Evolutionary conservation across 441 rosid species (phyloP).

Genomic region (Dalechampia spathulata): DNA sequence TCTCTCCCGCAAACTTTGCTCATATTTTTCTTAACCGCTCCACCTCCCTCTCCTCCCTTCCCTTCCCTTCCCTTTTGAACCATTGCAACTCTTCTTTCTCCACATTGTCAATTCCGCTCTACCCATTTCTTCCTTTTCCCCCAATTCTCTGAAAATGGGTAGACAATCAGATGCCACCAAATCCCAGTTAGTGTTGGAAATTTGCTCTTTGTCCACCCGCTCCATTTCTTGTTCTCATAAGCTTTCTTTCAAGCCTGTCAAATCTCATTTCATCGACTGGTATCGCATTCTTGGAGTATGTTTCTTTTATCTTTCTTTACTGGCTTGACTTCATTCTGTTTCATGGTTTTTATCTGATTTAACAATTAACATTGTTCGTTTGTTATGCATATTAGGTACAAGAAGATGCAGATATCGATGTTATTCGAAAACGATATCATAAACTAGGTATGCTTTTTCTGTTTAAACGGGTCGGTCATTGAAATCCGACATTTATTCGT

Average conservation of each 20-base stretch:
- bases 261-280: constrained; percentile 72
- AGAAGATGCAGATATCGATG: constrained; percentile 54
- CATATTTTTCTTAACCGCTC: constrained; percentile 60
- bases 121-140: neutral
- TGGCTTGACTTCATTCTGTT: neutral
- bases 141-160: constrained; percentile 31
- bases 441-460: constrained; percentile 46
- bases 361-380: no score
- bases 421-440: constrained; percentile 60
- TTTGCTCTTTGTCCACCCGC: constrained; percentile 50
- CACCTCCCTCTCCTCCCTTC: constrained; percentile 15
- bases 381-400: constrained; percentile 35
- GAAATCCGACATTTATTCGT: no score
- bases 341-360: neutral
- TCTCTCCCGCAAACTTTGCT: constrained; percentile 41
- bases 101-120: neutral
- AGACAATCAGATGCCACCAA: constrained; percentile 35
- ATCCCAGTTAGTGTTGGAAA: constrained; percentile 47
- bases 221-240: constrained; percentile 45
- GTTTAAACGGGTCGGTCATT: no score
- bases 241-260: constrained; percentile 10
- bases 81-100: no score
- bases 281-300: constrained; percentile 81
- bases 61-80: neutral
- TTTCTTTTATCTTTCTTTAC: constrained; percentile 1